Percentiles rank a stretch among this genome's conserved stretches.
These are phyloP conservation scores for Talaromyces sp. DNA, from an alignment of 2,329 filamentous ascomycete species.

Conservation along the genomic window DNA sequence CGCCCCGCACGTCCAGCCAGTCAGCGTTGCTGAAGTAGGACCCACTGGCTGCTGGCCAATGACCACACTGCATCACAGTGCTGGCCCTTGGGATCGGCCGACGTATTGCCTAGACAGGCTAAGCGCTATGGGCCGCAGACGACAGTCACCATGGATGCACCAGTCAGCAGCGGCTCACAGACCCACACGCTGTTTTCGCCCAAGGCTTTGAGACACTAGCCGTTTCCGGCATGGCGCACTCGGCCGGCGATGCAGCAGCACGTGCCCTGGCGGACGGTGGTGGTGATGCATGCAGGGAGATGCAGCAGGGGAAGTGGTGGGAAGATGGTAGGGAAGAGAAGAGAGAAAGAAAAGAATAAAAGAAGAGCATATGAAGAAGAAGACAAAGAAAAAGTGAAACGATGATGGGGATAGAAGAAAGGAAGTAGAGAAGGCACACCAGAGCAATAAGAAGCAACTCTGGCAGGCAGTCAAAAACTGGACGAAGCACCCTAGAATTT, in stretches of 20 bases:
- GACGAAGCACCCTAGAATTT: not conserved
- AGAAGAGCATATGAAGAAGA: not conserved
- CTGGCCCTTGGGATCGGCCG: conserved; percentile 1
- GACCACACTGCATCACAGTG: not conserved
- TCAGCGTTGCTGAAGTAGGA: not conserved
- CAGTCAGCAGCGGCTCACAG: not conserved
- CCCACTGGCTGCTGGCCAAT: not conserved
- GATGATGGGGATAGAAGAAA: not conserved
- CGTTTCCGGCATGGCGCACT: not conserved
- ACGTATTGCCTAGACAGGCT: not conserved
- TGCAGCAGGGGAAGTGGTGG: not conserved
- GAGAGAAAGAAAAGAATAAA: not conserved
- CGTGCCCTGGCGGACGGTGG: not conserved
- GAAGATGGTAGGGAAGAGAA: not conserved
- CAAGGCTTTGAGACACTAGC: not conserved
- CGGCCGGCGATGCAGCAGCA: conserved; percentile 3
- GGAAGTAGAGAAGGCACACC: not conserved
- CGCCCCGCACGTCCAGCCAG: not conserved
- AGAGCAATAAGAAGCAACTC: not conserved
- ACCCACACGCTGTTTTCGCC: conserved; percentile 1
- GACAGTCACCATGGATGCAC: not conserved
- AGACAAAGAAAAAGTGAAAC: not conserved
- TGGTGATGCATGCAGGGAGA: not conserved
- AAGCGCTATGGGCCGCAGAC: not conserved
- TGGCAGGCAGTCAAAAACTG: not conserved